Evolutionary conservation across 345 rosid genomes (phyloP).

Genomic region (Bruguiera sexangula): DNA sequence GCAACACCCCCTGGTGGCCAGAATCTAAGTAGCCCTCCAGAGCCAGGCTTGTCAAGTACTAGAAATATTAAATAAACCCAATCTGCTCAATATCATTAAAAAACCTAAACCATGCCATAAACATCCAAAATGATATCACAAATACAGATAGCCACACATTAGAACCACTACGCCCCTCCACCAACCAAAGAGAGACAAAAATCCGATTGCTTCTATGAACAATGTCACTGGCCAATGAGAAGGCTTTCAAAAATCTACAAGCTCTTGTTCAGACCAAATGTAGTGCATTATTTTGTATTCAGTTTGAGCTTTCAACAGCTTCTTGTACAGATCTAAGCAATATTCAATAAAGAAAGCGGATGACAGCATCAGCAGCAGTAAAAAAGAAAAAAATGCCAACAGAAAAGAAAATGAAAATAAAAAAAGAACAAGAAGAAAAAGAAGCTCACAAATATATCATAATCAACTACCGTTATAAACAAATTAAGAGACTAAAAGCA

Average conservation of each 20-base stretch:
- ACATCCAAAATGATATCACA: not conserved
- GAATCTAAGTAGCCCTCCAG: slow-evolving; percentile 71
- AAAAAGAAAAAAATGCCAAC: slow-evolving; percentile 1
- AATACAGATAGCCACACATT: slow-evolving; percentile 13
- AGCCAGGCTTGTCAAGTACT: slow-evolving; percentile 50
- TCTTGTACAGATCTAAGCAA: slow-evolving; percentile 43
- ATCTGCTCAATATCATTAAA: slow-evolving; percentile 25
- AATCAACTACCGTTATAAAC: not conserved
- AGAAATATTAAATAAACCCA: slow-evolving; percentile 26
- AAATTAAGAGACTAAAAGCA: not conserved
- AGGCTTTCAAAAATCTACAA: slow-evolving; percentile 20
- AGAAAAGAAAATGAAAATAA: not conserved
- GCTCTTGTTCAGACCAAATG: slow-evolving; percentile 29
- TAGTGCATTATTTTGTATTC: slow-evolving; percentile 31
- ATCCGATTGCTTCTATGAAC: slow-evolving; percentile 19
- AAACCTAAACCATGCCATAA: slow-evolving; percentile 19
- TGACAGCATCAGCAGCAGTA: slow-evolving; percentile 19
- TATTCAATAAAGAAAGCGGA: slow-evolving; percentile 29
- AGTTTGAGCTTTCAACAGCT: slow-evolving; percentile 40
- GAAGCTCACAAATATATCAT: not conserved
- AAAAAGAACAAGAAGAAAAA: too few relatives aligned
- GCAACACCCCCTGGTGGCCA: slow-evolving; percentile 50
- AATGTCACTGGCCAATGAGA: slow-evolving; percentile 26
- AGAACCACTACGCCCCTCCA: slow-evolving; percentile 27
- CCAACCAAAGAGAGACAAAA: slow-evolving; percentile 24